These are phyloP conservation scores for Coemansia sp. DNA, from an alignment of 192 early-diverging fungal genomes.

Conservation along the genomic window DNA sequence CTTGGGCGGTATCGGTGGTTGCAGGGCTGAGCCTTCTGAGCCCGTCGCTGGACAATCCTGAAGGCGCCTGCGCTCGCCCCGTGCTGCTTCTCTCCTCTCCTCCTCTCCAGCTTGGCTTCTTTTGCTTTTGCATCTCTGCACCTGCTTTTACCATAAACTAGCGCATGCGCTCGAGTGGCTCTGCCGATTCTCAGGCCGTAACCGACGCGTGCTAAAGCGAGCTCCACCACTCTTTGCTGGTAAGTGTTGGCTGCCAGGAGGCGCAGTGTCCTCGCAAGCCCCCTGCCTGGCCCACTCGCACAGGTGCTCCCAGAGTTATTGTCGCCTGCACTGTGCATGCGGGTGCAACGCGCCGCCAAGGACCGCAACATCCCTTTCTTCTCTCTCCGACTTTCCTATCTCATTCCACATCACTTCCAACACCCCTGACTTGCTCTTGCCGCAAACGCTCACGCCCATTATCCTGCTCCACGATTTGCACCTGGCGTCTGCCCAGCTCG, in stretches of 20 bases:
- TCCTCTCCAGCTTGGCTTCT: not conserved
- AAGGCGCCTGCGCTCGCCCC: constrained; percentile 2
- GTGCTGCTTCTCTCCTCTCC: not conserved
- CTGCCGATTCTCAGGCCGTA: constrained; percentile 10
- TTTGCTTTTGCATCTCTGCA: not conserved
- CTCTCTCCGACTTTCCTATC: not conserved
- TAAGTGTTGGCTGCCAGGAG: constrained; percentile 6
- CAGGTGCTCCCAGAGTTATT: not conserved
- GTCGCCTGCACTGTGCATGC: not conserved
- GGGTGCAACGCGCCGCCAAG: not conserved
- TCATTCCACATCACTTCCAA: not conserved
- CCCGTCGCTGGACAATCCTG: constrained; percentile 11
- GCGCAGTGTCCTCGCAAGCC: constrained; percentile 14
- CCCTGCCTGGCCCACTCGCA: constrained; percentile 1
- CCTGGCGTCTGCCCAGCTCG: not conserved
- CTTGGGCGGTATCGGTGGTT: not conserved
- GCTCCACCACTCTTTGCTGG: not conserved
- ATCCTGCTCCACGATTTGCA: not conserved
- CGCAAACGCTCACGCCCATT: too few species aligned
- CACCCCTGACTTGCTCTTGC: not conserved
- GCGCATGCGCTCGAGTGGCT: constrained; percentile 15
- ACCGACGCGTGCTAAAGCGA: not conserved
- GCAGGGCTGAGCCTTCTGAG: not conserved
- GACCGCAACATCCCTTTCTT: not conserved
- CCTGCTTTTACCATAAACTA: not conserved